Base-by-base conservation (phyloP, 495 filamentous ascomycete species). In the Hypomontagnella submonticulosa region DNA sequence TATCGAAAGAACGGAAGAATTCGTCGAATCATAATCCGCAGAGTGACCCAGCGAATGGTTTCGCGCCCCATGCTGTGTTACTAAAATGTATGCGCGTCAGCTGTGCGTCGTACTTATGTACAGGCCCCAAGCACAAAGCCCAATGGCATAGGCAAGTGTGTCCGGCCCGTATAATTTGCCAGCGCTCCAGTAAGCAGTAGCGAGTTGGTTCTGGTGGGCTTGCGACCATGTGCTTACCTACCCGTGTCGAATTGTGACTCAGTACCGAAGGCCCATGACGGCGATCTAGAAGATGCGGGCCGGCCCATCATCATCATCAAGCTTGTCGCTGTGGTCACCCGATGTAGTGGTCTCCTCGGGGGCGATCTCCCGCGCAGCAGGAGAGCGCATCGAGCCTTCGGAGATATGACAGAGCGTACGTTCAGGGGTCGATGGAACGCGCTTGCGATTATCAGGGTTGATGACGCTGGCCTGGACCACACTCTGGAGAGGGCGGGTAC, bases 1-100 rank as follows among this genome's bases (percentile, higher is more conserved):
- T 57, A 33, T 32, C 18, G 47, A 46, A 48, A 18, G 9, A 3
- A 34, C 11, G 36, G 53, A 50, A 55, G 6, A 27, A 46, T 37
- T 42, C 44, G 20, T 57, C 43, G 38, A 66, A 41, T 48, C 20
- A 23, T 12, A 48, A 27, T 13, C 33, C 63, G 38, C 43, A 40
- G 12, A 20, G 19, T 10, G 49, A 50, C 32, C 37, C 20, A 32
- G 37, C 23, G 18, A 47, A 57, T 11, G 57, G 51, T 19, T n/a
- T 52, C 41, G 47, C 50, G 59, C 59, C 47, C 37, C 44, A 47
- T 51, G 60, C 42, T 37, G 48, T 41, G 37, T 42, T 44, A 33
- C 52, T 54, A 57, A n/a, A 50, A 37, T 40, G 50, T 56, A 54
- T 63, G 50, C 49, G 44, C 50, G 65, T 68, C 65, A 68, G 65